Evolutionary conservation across 2,329 filamentous ascomycete species (phyloP).

Genomic region (Colletotrichum tabaci): DNA sequence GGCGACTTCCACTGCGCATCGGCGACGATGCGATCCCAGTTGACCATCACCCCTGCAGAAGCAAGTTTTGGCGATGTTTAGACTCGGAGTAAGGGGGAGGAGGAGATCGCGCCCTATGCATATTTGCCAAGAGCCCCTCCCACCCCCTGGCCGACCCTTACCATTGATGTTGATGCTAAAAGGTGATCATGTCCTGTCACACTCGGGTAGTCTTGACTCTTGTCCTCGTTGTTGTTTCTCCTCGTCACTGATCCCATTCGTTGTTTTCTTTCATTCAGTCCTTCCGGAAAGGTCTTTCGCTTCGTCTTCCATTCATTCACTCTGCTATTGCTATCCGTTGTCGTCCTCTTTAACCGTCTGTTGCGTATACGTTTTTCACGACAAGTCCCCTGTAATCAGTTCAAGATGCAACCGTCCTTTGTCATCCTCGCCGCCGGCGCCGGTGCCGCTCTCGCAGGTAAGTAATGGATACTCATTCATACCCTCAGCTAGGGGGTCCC

Average conservation of each 20-base stretch:
- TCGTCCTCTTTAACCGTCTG: not conserved
- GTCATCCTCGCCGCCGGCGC: slow-evolving; percentile 36
- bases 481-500: too few relatives aligned
- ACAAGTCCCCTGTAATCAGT: slow-evolving; percentile 2
- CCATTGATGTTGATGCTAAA: slow-evolving; percentile 35
- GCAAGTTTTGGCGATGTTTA: slow-evolving; percentile 40
- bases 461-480: not conserved
- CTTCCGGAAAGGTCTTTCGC: slow-evolving; percentile 39
- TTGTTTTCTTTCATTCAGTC: not conserved
- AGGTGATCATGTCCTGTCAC: slow-evolving; percentile 29
- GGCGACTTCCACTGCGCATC: not conserved
- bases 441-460: slow-evolving; percentile 40
- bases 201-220: not conserved
- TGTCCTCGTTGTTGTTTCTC: slow-evolving; percentile 24
- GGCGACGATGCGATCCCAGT: not conserved
- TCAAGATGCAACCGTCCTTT: slow-evolving; percentile 42
- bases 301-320: slow-evolving; percentile 29
- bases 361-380: not conserved
- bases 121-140: slow-evolving; percentile 11
- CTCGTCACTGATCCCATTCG: not conserved
- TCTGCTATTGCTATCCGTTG: slow-evolving; percentile 1
- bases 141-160: not conserved
- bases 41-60: not conserved
- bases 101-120: not conserved
- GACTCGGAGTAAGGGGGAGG: slow-evolving; percentile 8